Evolutionary conservation across 2,329 filamentous ascomycete genomes (phyloP).

Genomic region (Scedosporium minutisporum): DNA sequence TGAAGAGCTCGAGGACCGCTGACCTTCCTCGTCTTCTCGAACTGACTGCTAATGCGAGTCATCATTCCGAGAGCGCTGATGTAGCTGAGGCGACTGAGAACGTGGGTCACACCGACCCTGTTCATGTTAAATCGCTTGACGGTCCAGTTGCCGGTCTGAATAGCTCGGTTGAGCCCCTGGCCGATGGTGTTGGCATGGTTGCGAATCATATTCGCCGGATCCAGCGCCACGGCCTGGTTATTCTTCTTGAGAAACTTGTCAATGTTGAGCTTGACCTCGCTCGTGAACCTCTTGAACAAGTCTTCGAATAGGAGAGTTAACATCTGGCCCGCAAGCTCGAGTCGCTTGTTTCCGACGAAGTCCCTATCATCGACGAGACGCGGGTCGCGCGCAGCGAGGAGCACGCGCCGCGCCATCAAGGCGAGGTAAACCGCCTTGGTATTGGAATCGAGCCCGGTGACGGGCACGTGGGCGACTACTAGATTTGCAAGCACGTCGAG

Average conservation of each 20-base stretch:
- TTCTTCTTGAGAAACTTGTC: constrained; percentile 95
- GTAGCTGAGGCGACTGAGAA: constrained; percentile 89
- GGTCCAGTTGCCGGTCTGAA: constrained; percentile 96
- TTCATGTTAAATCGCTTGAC: constrained; percentile 99
- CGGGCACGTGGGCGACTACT: constrained; percentile 88
- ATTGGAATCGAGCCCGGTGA: constrained; percentile 84
- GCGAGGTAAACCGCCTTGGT: constrained; percentile 96
- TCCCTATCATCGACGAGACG: constrained; percentile 91
- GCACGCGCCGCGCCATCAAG: constrained; percentile 90
- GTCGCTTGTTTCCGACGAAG: constrained; percentile 93
- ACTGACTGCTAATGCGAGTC: constrained; percentile 96
- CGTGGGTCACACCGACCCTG: constrained; percentile 89
- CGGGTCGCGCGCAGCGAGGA: constrained; percentile 87
- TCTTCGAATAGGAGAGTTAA: constrained; percentile 92
- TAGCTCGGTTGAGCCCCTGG: constrained; percentile 86
- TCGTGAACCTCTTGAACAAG: constrained; percentile 90
- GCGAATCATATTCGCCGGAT: constrained; percentile 75
- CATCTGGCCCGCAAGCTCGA: constrained; percentile 91
- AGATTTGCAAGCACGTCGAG: constrained; percentile 87
- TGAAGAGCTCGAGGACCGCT: constrained; percentile 91
- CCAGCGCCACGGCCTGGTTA: constrained; percentile 77
- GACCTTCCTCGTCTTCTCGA: constrained; percentile 96
- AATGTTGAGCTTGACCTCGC: constrained; percentile 81
- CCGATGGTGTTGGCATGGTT: constrained; percentile 83
- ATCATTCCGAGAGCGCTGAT: constrained; percentile 98